Base-by-base conservation (phyloP, 495 filamentous ascomycete species). In the Penicillium paxilli region DNA sequence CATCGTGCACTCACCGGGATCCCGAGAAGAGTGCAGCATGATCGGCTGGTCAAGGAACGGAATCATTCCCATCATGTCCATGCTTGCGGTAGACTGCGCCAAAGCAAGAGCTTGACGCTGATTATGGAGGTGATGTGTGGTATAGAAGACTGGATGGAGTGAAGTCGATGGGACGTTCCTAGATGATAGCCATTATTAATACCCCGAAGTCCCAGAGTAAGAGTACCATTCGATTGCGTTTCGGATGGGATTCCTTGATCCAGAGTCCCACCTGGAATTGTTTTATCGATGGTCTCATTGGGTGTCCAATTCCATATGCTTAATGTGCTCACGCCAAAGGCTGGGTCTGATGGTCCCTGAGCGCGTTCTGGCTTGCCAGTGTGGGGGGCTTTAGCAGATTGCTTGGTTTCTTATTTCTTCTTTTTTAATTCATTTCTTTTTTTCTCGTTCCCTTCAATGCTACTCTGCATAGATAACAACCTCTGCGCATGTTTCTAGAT, bases 21-120 rank as follows among this genome's bases (percentile, higher is more conserved):
- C 64, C 1, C 79, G 68, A 4, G 62, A 72, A 4, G 76, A 78
- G 56, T 79, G 75, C 44, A 83, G 65, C 70, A 75, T 71, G 47
- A 79, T 71, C 48, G 75, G 76, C 47, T 69, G 61, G 60, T 76
- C 69, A 24, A 80, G 69, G 69, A 73, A 78, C 45, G 75, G 75
- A 9, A 70, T 19, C 60, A 63, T 63, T 3, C 47, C 44, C 53
- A 51, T 57, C 45, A 48, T 54, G 42, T 38, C 37, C 17, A 32
- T 35, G 25, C n/a, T 37, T 46, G 30, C 19, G 26, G 22, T 35
- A 28, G 38, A 22, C 38, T 42, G 45, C 21, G 44, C n/a, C n/a
- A 4, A 32, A 46, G 17, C 14, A 40, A 14, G 23, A 30, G 44
- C 17, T 42, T 14, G 40, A 42, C 40, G 40, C 19, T 42, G 10